These are phyloP conservation scores for Pyracantha coccinea DNA, from an alignment of 331 rosid species.

Conservation along the genomic window DNA sequence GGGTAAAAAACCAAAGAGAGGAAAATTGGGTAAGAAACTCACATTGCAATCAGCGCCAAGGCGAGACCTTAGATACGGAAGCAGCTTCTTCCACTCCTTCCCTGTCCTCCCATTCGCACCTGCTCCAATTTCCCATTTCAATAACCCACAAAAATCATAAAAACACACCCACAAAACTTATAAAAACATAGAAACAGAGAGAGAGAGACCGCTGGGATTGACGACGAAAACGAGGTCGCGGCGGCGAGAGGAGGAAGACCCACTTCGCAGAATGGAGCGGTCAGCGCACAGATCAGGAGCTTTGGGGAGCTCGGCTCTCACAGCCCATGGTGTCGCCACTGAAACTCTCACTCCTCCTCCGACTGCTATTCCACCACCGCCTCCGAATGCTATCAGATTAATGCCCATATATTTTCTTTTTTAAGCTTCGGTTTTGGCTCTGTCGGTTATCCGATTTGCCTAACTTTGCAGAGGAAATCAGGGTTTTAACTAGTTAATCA, in stretches of 20 bases:
- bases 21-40: slow-evolving; percentile 13
- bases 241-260: slow-evolving; percentile 50
- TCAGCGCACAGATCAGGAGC: slow-evolving; percentile 42
- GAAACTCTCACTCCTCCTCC: slow-evolving; percentile 17
- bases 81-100: slow-evolving; percentile 81
- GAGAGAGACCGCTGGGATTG: slow-evolving; percentile 62
- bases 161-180: background rate
- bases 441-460: background rate
- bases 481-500: background rate
- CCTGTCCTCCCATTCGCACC: slow-evolving; percentile 92
- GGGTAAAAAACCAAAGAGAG: background rate
- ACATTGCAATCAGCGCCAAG: slow-evolving; percentile 72
- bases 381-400: slow-evolving; percentile 47
- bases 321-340: slow-evolving; percentile 40
- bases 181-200: background rate
- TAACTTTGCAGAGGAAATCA: background rate
- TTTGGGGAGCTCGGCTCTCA: slow-evolving; percentile 59
- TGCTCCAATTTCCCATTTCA: slow-evolving; percentile 25
- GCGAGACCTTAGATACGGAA: slow-evolving; percentile 80
- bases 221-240: slow-evolving; percentile 86
- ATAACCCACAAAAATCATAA: background rate
- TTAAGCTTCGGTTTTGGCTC: background rate
- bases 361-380: slow-evolving; percentile 16
- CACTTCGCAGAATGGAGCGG: slow-evolving; percentile 22
- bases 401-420: slow-evolving; percentile 1